Evolutionary conservation across 129 eudicot genomes (phyloP).

Genomic region (Cynara cardunculus): DNA sequence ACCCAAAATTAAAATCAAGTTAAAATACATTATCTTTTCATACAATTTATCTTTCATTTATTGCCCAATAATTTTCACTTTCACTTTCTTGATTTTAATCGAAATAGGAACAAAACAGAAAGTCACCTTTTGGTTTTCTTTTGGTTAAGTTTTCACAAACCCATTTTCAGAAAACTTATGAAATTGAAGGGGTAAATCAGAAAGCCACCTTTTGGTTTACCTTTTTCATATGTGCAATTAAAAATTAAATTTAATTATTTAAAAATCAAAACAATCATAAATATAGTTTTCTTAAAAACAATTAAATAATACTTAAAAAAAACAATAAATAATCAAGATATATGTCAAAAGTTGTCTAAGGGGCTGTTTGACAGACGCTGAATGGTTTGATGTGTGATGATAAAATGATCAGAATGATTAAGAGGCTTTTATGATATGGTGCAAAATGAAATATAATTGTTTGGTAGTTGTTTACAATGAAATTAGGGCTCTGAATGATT

Average conservation of each 20-base stretch:
- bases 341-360: no score
- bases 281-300: neutral
- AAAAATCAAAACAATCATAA: neutral
- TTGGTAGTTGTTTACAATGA: no score
- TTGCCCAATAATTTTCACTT: neutral
- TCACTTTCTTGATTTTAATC: neutral
- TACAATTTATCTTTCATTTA: no score
- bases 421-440: no score
- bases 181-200: neutral
- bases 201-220: constrained; percentile 26
- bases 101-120: neutral
- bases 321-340: no score
- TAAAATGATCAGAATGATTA: no score
- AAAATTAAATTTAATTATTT: neutral
- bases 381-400: no score
- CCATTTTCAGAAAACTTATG: neutral
- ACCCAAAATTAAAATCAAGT: no score
- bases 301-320: neutral
- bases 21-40: no score
- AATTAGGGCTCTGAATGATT: no score
- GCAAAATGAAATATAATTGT: no score
- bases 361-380: no score
- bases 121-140: neutral
- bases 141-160: neutral
- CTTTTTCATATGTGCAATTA: neutral